These are phyloP conservation scores for Microdochium bolleyi DNA, from an alignment of 2,329 filamentous ascomycete genomes.

Conservation along the genomic window DNA sequence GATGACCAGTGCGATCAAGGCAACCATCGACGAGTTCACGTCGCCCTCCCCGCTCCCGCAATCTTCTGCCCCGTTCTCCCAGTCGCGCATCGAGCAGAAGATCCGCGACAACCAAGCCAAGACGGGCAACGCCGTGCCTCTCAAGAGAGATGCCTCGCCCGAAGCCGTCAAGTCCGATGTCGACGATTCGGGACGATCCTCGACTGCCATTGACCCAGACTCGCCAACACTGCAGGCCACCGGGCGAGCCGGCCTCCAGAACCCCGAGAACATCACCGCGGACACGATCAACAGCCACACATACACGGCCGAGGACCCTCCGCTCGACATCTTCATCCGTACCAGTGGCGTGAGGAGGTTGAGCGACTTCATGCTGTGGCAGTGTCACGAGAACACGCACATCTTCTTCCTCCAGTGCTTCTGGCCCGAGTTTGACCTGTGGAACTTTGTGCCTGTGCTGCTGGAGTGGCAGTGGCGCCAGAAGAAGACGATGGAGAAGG, in stretches of 20 bases:
- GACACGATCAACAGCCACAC: conserved; percentile 79
- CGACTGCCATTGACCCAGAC: conserved; percentile 49
- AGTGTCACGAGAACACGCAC: conserved; percentile 86
- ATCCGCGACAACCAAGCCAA: conserved; percentile 61
- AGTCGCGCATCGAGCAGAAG: conserved; percentile 78
- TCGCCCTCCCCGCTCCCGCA: conserved; percentile 53
- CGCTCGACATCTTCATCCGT: conserved; percentile 81
- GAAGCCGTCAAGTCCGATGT: conserved; percentile 36
- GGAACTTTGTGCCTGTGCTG: conserved; percentile 86
- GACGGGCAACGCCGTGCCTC: conserved; percentile 38
- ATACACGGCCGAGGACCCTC: conserved; percentile 79
- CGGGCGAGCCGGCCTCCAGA: conserved; percentile 31
- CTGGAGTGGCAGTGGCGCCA: conserved; percentile 77
- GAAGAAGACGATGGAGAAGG: conserved; percentile 49
- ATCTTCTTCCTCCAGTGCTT: conserved; percentile 87
- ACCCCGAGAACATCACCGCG: conserved; percentile 80
- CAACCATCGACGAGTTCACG: conserved; percentile 81
- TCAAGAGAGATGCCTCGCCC: conserved; percentile 36
- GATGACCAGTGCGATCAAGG: conserved; percentile 82
- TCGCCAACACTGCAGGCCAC: conserved; percentile 34
- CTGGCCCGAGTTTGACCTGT: conserved; percentile 94
- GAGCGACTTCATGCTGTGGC: conserved; percentile 99
- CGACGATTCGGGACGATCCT: conserved; percentile 50
- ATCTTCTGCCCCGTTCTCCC: conserved; percentile 67
- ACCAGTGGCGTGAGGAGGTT: conserved; percentile 89